Evolutionary conservation across 768 basidiomycete genomes (phyloP).

Genomic region (Amanita thiersii): DNA sequence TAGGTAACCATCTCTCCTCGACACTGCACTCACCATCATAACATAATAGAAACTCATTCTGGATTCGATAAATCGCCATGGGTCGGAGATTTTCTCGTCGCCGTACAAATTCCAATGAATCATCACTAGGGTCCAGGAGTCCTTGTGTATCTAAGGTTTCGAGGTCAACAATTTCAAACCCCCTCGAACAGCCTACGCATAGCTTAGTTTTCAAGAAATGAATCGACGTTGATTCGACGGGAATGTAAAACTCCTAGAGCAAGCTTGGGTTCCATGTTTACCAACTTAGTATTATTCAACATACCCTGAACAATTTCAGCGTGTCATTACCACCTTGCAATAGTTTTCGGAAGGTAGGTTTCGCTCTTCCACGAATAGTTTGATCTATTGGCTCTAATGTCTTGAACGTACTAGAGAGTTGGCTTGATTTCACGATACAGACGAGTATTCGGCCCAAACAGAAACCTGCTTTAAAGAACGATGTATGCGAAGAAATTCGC

Average conservation of each 20-base stretch:
- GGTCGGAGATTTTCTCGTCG: slow-evolving; percentile 84
- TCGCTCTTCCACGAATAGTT: slow-evolving; percentile 64
- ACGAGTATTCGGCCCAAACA: slow-evolving; percentile 89
- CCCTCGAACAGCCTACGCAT: slow-evolving; percentile 94
- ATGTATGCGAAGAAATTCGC: slow-evolving; percentile 90
- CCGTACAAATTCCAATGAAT: slow-evolving; percentile 87
- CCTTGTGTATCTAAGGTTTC: slow-evolving; percentile 97
- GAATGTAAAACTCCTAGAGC: slow-evolving; percentile 93
- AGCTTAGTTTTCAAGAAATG: slow-evolving; percentile 97
- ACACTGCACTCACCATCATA: slow-evolving; percentile 73
- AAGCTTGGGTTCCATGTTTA: slow-evolving; percentile 4
- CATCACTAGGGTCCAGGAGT: slow-evolving; percentile 86
- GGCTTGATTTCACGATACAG: slow-evolving; percentile 94
- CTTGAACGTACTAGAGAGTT: slow-evolving; percentile 95
- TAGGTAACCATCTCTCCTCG: slow-evolving; percentile 5
- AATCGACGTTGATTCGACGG: slow-evolving; percentile 92
- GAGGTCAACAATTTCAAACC: slow-evolving; percentile 97
- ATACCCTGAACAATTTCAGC: slow-evolving; percentile 81
- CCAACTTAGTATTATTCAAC: slow-evolving; percentile 10
- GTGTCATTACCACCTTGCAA: slow-evolving; percentile 94
- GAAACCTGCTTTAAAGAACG: slow-evolving; percentile 95
- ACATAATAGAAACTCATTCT: slow-evolving; percentile 93
- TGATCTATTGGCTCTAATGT: slow-evolving; percentile 94
- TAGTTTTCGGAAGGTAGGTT: slow-evolving; percentile 92
- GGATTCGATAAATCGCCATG: slow-evolving; percentile 94